These are phyloP conservation scores for Kwoniella shivajii DNA, from an alignment of 1,284 basidiomycete genomes.

Conservation along the genomic window DNA sequence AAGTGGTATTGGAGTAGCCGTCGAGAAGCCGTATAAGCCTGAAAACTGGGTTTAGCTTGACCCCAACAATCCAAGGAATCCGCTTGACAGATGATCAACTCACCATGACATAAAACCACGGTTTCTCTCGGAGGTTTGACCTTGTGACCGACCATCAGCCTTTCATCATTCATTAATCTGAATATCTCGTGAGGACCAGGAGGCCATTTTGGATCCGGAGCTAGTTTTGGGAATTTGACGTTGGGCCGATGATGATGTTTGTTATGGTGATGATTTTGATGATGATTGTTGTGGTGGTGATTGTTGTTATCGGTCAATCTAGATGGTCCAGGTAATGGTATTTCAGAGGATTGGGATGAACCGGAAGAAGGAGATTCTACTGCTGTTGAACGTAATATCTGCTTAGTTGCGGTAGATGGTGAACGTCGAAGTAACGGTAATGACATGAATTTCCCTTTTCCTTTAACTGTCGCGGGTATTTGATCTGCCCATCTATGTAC, in stretches of 20 bases:
- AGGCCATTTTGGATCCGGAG: constrained; percentile 37
- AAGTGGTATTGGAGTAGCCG: constrained; percentile 71
- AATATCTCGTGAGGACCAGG: constrained; percentile 60
- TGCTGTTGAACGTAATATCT: neutral
- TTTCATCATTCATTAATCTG: constrained; percentile 69
- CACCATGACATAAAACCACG: constrained; percentile 93
- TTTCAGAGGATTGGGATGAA: neutral
- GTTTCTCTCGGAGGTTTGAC: constrained; percentile 79
- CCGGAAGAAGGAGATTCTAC: neutral
- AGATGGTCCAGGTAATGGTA: constrained; percentile 10
- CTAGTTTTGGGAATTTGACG: constrained; percentile 16
- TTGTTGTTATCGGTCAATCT: neutral
- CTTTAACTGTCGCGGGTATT: constrained; percentile 22
- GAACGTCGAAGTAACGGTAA: neutral
- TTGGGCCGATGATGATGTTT: neutral
- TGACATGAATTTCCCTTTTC: constrained; percentile 31
- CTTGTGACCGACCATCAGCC: constrained; percentile 65
- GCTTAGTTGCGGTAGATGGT: neutral
- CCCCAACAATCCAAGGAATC: neutral
- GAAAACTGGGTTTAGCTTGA: neutral
- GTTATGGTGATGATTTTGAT: neutral
- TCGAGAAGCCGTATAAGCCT: constrained; percentile 94
- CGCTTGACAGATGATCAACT: constrained; percentile 36
- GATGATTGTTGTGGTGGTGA: constrained; percentile 1
- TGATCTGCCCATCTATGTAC: constrained; percentile 44